Percentiles rank a stretch among this genome's conserved stretches.
These are phyloP conservation scores for Neurospora pannonica DNA, from an alignment of 495 filamentous ascomycete genomes.

Conservation along the genomic window DNA sequence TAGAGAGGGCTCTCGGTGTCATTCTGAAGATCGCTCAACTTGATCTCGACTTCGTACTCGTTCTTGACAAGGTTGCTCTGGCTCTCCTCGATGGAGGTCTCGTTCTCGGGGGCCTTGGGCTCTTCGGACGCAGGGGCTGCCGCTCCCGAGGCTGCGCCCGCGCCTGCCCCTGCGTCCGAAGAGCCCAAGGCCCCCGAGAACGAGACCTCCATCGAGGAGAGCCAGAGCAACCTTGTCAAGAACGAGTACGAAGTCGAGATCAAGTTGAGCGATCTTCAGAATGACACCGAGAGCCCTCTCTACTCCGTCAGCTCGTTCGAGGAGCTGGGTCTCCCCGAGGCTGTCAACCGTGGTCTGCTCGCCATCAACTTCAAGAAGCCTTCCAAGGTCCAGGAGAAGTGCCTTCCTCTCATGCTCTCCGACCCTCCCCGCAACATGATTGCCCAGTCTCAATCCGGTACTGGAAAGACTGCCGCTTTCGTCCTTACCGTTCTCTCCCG, in stretches of 20 bases:
- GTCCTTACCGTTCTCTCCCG: constrained; percentile 82
- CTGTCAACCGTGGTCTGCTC: constrained; percentile 49
- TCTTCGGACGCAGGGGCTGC: constrained; percentile 46
- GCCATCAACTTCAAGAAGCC: constrained; percentile 88
- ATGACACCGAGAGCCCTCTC: constrained; percentile 76
- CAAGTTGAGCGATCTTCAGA: constrained; percentile 80
- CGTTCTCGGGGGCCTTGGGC: constrained; percentile 16
- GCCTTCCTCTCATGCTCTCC: constrained; percentile 74
- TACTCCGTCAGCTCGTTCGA: constrained; percentile 80
- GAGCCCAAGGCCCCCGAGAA: constrained; percentile 17
- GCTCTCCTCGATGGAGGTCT: neutral
- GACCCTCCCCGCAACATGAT: constrained; percentile 87
- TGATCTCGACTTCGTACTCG: constrained; percentile 75
- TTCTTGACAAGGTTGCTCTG: constrained; percentile 53
- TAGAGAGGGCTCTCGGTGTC: constrained; percentile 81
- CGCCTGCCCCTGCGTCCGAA: constrained; percentile 45
- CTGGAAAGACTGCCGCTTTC: constrained; percentile 97
- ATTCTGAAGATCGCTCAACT: constrained; percentile 77
- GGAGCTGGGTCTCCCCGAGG: constrained; percentile 61
- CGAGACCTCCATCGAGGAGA: neutral
- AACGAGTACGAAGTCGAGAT: constrained; percentile 74
- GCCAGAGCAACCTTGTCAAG: constrained; percentile 49
- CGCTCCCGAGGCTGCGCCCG: constrained; percentile 23
- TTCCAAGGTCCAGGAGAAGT: constrained; percentile 92
- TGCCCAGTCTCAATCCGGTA: constrained; percentile 96